Conservation (phyloP, 1,139 yeast genomes). For the Groenewaldozyma sp. region DNA sequence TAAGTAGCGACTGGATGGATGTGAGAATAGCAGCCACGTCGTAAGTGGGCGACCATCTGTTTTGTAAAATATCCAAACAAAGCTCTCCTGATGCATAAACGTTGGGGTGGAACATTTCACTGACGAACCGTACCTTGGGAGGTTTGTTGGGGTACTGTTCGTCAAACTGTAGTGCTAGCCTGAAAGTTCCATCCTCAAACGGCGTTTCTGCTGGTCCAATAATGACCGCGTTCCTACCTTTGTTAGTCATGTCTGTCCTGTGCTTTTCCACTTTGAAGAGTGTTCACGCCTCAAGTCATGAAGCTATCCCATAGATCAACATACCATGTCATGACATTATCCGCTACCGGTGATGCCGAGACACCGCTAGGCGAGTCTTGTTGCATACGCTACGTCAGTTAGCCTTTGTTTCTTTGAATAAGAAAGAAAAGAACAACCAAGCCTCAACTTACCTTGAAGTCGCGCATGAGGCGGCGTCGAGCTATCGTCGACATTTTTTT, state of each 20-base stretch:
- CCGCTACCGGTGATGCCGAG: slow-evolving; percentile 94
- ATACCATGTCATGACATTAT: slow-evolving; percentile 88
- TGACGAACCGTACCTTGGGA: slow-evolving; percentile 80
- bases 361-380: slow-evolving; percentile 98
- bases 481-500: slow-evolving; percentile 90
- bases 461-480: slow-evolving; percentile 96
- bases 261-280: not conserved
- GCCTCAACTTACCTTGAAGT: slow-evolving; percentile 59
- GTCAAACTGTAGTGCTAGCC: slow-evolving; percentile 78
- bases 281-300: not conserved
- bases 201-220: slow-evolving; percentile 98
- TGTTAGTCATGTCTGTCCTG: not conserved
- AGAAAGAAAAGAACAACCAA: not conserved
- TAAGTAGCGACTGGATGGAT: slow-evolving; percentile 66
- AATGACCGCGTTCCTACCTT: slow-evolving; percentile 74
- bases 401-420: not conserved
- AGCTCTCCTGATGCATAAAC: slow-evolving; percentile 94
- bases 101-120: slow-evolving; percentile 97
- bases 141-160: slow-evolving; percentile 98
- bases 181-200: slow-evolving; percentile 95
- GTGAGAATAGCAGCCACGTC: slow-evolving; percentile 97
- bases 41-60: slow-evolving; percentile 98
- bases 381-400: slow-evolving; percentile 62
- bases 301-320: slow-evolving; percentile 11
- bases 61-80: slow-evolving; percentile 90